A percentile compares a stretch with the other conserved stretches of the same genome.
Evolutionary conservation across 2,329 filamentous ascomycete genomes (phyloP).

Genomic region (Neopestalotiopsis sp.): DNA sequence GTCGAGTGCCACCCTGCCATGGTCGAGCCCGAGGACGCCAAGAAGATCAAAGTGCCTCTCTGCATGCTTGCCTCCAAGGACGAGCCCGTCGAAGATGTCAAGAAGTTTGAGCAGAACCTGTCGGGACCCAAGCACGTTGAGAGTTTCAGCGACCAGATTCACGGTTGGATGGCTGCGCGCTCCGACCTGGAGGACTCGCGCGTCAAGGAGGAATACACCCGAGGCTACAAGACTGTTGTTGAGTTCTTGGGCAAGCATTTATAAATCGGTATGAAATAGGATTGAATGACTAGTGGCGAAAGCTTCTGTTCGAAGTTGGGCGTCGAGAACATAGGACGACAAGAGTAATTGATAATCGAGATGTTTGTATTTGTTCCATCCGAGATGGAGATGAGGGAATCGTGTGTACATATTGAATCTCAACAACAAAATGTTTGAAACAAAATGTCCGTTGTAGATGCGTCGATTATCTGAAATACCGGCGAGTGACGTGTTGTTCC

Average conservation of each 20-base stretch:
- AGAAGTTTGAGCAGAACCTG: constrained; percentile 61
- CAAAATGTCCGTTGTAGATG: too few species aligned
- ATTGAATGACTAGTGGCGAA: too few species aligned
- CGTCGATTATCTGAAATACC: too few species aligned
- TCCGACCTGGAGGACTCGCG: constrained; percentile 61
- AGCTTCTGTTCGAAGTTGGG: not conserved
- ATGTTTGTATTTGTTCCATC: too few species aligned
- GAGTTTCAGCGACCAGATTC: constrained; percentile 70
- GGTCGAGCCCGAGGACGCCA: constrained; percentile 67
- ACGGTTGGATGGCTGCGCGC: constrained; percentile 77
- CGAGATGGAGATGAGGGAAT: too few species aligned
- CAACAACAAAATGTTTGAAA: too few species aligned
- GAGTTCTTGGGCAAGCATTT: constrained; percentile 62
- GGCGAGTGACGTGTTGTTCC: too few species aligned
- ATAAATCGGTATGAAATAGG: constrained; percentile 21
- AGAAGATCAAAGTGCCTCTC: constrained; percentile 65
- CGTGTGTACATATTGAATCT: too few species aligned
- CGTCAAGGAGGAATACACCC: constrained; percentile 66
- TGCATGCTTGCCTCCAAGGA: constrained; percentile 70
- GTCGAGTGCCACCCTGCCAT: constrained; percentile 65
- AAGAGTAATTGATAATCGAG: too few species aligned
- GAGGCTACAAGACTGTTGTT: constrained; percentile 65
- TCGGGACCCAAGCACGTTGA: constrained; percentile 65
- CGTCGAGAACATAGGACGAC: not conserved
- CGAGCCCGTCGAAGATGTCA: constrained; percentile 60